Base-by-base conservation (phyloP, 2,329 filamentous ascomycete genomes). In the Colletotrichum godetiae region DNA sequence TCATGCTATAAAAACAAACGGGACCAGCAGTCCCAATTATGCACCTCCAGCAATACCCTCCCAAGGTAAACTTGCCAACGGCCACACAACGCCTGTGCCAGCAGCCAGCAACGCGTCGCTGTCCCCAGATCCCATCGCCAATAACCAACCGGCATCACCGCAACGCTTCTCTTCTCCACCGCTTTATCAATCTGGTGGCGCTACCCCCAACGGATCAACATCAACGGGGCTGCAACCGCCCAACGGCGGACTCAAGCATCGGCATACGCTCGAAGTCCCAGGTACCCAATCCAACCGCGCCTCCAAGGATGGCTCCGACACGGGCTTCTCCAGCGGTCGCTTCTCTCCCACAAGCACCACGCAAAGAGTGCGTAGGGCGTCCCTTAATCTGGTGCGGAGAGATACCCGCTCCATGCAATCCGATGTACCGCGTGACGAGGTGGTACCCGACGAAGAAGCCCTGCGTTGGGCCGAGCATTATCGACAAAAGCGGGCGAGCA, bases 391-490 rank as follows among this genome's bases (percentile, higher is more conserved):
- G 67, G 94, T 89, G 66, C 90, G 96, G 79, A 90, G 95, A 74
- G 92, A 92, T 74, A 98, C 96, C 29, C 90, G 95, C 75, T 97
- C 95, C 7, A 90, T 97, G 79, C 92, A 95, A 78, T 97, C 95
- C 2, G 95, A 98, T 78, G 86, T 92, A 78, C 92, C 94, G 61
- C 88, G 94, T 46, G 96, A 98, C 77, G 96, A 98, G 77, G 86
- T 95, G 24, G 88, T 92, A 2, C 94, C 93, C 22, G 96, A 98
- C 80, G 96, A 98, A 78, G 96, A 98, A 80, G 95, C 96, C 49
- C 89, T 94, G 71, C 90, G 95, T 68, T 98, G 95, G 94, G 94
- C 97, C 35, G 97, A 99, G 82, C 94, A 94, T 49, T 95, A 98
- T 79, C 92, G 94, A 78, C 94, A 97, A 80, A 98, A 97, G 84